phyloP scores from a whole-genome alignment of 805 yeast species.

The Saccharomycopsis sp. region DNA sequence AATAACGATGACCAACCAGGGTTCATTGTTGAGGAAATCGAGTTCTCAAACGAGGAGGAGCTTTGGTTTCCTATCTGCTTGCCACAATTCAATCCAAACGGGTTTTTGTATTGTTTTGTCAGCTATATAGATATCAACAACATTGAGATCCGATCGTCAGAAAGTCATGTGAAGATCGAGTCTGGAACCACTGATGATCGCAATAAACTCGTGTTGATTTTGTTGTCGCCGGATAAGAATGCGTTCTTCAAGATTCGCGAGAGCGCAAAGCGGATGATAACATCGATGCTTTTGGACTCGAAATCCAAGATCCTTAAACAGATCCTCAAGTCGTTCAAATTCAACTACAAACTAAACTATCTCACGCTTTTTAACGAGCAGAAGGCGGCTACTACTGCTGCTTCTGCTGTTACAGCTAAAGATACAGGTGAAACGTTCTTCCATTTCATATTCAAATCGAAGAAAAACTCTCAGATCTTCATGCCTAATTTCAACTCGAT shows the following conservation, averaged over 20 bases:
- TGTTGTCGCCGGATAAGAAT: slow-evolving; percentile 52
- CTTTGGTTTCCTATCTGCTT: slow-evolving; percentile 92
- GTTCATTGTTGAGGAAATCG: slow-evolving; percentile 7
- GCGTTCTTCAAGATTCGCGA: slow-evolving; percentile 71
- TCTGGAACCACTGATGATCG: slow-evolving; percentile 21
- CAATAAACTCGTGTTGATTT: slow-evolving; percentile 42
- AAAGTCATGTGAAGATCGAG: background rate
- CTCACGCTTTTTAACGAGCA: slow-evolving; percentile 9
- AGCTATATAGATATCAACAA: slow-evolving; percentile 44
- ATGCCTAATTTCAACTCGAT: slow-evolving; percentile 28
- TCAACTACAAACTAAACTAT: slow-evolving; percentile 35
- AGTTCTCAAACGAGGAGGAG: slow-evolving; percentile 46
- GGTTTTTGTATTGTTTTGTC: slow-evolving; percentile 79
- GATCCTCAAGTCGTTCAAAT: slow-evolving; percentile 32
- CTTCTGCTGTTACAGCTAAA: background rate
- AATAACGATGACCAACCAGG: slow-evolving; percentile 2
- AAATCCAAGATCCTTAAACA: slow-evolving; percentile 32
- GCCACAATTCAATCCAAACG: slow-evolving; percentile 83
- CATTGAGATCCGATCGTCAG: slow-evolving; percentile 16
- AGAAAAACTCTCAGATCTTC: slow-evolving; percentile 58
- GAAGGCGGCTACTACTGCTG: slow-evolving; percentile 1
- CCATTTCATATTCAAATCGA: slow-evolving; percentile 79
- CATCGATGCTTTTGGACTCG: slow-evolving; percentile 28
- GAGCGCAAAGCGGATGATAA: slow-evolving; percentile 47
- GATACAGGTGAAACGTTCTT: slow-evolving; percentile 42